phyloP scores from a whole-genome alignment of 140 eudicot genomes.

The Bidens hawaiensis region DNA sequence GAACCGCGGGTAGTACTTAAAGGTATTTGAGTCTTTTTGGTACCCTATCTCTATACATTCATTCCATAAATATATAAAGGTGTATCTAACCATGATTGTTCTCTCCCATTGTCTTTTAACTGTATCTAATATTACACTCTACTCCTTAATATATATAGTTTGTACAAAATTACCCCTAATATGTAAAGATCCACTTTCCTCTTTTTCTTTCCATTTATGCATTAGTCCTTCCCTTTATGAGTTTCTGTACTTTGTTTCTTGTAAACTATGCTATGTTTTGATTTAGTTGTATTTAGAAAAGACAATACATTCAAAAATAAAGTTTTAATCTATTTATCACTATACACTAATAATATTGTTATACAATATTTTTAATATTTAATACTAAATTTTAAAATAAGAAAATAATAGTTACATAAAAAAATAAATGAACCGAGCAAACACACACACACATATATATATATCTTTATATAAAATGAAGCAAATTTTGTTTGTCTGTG shows the following conservation, averaged over 20 bases:
- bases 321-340: not conserved
- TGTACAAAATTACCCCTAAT: not conserved
- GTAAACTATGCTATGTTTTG: not conserved
- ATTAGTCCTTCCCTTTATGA: not conserved
- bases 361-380: no score
- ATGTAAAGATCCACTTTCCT: not conserved
- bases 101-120: conserved; percentile 20
- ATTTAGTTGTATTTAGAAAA: not conserved
- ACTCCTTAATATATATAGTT: conserved; percentile 2
- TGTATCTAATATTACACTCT: conserved; percentile 12
- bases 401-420: no score
- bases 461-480: no score
- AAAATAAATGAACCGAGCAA: no score
- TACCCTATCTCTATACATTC: not conserved
- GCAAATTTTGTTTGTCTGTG: no score
- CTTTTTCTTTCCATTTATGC: not conserved
- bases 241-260: not conserved
- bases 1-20: no score
- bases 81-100: not conserved
- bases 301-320: not conserved
- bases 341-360: not conserved
- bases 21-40: no score
- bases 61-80: not conserved
- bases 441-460: no score
- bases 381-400: not conserved